Evolutionary conservation across 129 eudicot species (phyloP).

Genomic region (Flaveria brownii): DNA sequence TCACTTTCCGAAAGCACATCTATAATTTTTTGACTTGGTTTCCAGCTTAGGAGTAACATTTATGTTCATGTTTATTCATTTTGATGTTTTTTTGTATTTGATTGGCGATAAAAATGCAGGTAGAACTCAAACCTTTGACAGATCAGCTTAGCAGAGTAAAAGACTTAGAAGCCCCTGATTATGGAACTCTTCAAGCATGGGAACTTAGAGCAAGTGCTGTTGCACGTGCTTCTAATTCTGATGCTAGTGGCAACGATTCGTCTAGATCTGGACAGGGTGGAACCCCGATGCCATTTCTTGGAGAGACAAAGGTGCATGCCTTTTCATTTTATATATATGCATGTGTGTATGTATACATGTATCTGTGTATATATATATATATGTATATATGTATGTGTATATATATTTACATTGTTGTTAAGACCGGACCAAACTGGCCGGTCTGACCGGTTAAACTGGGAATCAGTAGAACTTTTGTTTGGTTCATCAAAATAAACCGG

Average conservation of each 20-base stretch:
- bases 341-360: too few species aligned
- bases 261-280: slow-evolving; percentile 59
- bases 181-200: slow-evolving; percentile 94
- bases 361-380: too few species aligned
- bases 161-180: slow-evolving; percentile 87
- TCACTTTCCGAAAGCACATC: not conserved
- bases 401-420: too few species aligned
- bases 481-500: too few species aligned
- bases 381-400: too few species aligned
- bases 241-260: slow-evolving; percentile 54
- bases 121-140: slow-evolving; percentile 75
- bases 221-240: slow-evolving; percentile 61
- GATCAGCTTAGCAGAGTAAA: slow-evolving; percentile 82
- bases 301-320: slow-evolving; percentile 75
- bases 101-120: slow-evolving; percentile 44
- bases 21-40: not conserved
- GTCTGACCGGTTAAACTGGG: too few species aligned
- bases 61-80: not conserved
- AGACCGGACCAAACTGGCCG: too few species aligned
- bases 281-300: slow-evolving; percentile 86
- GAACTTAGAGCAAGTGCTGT: slow-evolving; percentile 74
- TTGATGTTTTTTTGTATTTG: not conserved
- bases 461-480: too few species aligned
- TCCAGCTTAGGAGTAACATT: not conserved
- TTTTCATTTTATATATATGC: not conserved